A percentile compares a stretch with the other conserved stretches of the same genome.
Evolutionary conservation across 2,329 filamentous ascomycete species (phyloP).

Genomic region (Alternaria longipes): DNA sequence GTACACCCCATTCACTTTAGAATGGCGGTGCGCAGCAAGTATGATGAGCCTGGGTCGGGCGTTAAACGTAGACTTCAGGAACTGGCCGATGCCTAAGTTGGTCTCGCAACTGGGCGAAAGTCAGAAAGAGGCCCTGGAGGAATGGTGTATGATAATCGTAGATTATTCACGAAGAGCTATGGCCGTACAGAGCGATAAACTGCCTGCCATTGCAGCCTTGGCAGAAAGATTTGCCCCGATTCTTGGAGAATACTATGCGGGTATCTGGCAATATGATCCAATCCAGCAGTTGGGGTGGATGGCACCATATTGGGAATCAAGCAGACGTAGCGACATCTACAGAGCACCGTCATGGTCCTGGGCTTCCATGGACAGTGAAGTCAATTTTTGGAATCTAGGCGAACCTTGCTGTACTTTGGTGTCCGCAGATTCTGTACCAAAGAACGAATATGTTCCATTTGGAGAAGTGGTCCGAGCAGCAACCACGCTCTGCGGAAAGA

Average conservation of each 20-base stretch:
- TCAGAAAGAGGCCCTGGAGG: not conserved
- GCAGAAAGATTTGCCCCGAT: not conserved
- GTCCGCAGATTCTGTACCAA: no score
- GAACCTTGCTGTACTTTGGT: no score
- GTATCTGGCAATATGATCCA: no score
- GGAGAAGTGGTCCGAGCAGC: no score
- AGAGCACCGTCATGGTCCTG: not conserved
- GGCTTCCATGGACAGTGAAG: not conserved
- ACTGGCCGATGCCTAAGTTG: not conserved
- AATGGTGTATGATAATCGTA: no score
- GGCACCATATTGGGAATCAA: fast-evolving
- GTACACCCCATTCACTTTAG: not conserved
- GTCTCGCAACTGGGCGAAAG: not conserved
- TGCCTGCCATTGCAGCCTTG: not conserved
- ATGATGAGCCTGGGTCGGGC: not conserved
- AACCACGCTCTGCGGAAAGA: no score
- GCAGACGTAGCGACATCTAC: not conserved
- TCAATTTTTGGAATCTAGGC: no score
- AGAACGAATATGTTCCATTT: no score
- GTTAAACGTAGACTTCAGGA: not conserved
- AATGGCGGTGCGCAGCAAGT: not conserved
- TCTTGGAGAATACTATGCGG: not conserved
- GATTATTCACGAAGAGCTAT: not conserved
- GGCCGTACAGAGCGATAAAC: not conserved
- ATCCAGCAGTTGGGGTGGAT: not conserved